Evolutionary conservation across 2,329 filamentous ascomycete species (phyloP).

Genomic region (Ophioceras dolichostomum): DNA sequence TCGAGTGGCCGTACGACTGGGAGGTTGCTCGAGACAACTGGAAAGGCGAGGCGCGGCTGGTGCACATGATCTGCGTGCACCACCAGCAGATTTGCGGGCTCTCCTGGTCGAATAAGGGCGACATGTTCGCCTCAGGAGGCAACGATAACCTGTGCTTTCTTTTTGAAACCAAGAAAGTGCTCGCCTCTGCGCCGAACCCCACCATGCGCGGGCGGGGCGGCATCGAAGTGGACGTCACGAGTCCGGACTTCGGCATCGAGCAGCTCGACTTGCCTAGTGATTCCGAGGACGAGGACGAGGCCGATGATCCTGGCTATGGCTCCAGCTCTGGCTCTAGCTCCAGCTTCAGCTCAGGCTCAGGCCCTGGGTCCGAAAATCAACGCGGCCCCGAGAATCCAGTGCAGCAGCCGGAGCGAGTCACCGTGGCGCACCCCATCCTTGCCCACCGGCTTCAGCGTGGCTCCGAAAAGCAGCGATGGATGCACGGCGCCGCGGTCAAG

Average conservation of each 20-base stretch:
- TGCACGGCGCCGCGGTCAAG: slow-evolving; percentile 82
- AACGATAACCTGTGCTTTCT: slow-evolving; percentile 87
- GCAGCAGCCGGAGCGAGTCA: no score
- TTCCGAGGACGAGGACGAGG: slow-evolving; percentile 1
- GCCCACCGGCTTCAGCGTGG: slow-evolving; percentile 30
- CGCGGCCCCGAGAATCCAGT: no score
- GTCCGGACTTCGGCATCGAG: neutral
- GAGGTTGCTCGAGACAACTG: slow-evolving; percentile 55
- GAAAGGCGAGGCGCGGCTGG: slow-evolving; percentile 65
- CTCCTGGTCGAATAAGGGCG: slow-evolving; percentile 71
- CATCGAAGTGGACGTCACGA: neutral
- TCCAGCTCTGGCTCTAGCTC: no score
- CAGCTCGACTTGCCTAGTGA: neutral
- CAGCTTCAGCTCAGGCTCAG: no score
- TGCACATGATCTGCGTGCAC: slow-evolving; percentile 68
- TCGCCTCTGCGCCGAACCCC: slow-evolving; percentile 12
- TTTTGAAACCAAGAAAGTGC: slow-evolving; percentile 56
- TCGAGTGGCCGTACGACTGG: slow-evolving; percentile 68
- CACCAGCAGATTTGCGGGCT: slow-evolving; percentile 86
- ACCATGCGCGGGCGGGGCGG: neutral
- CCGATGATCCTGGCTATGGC: no score
- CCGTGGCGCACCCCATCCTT: neutral
- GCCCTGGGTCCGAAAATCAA: no score
- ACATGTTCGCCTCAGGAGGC: slow-evolving; percentile 71
- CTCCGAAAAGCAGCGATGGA: slow-evolving; percentile 58